A percentile compares a stretch with the other conserved stretches of the same genome.
Conservation (phyloP, 306 rosid genomes). For the Castanea sativa region DNA sequence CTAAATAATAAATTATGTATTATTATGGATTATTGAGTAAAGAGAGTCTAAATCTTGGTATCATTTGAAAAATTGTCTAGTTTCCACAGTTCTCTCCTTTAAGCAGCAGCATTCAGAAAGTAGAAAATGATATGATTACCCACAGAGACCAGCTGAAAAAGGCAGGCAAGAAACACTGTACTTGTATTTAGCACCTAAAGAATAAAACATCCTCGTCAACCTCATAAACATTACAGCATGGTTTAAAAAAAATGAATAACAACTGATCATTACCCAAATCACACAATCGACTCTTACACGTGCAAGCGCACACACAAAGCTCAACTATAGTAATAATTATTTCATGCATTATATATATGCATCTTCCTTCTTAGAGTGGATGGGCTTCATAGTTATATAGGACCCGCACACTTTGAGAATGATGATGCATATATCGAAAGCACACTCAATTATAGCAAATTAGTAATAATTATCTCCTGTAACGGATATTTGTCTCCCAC, state of each 20-base stretch:
- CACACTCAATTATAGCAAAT: too few species aligned
- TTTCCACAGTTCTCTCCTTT: background rate
- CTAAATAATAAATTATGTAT: background rate
- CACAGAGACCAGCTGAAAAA: background rate
- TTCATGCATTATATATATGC: background rate
- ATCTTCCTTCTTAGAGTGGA: too few species aligned
- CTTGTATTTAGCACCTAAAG: slow-evolving; percentile 15
- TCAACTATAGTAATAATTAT: background rate
- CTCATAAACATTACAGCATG: background rate
- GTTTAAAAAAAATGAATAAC: background rate
- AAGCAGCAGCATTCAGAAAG: background rate
- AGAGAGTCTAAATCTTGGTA: background rate
- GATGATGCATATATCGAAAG: too few species aligned
- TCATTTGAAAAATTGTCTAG: too few species aligned
- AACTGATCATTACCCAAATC: background rate
- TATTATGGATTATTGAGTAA: too few species aligned
- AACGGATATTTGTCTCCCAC: too few species aligned
- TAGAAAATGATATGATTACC: background rate
- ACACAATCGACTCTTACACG: background rate
- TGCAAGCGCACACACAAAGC: background rate
- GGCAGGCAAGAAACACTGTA: background rate
- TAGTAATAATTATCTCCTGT: too few species aligned
- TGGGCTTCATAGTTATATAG: too few species aligned
- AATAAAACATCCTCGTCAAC: background rate
- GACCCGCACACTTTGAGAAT: too few species aligned